Percentiles rank a stretch among this genome's conserved stretches.
phyloP scores from a whole-genome alignment of 2,329 filamentous ascomycete genomes.

The Acrocalymma vagum region DNA sequence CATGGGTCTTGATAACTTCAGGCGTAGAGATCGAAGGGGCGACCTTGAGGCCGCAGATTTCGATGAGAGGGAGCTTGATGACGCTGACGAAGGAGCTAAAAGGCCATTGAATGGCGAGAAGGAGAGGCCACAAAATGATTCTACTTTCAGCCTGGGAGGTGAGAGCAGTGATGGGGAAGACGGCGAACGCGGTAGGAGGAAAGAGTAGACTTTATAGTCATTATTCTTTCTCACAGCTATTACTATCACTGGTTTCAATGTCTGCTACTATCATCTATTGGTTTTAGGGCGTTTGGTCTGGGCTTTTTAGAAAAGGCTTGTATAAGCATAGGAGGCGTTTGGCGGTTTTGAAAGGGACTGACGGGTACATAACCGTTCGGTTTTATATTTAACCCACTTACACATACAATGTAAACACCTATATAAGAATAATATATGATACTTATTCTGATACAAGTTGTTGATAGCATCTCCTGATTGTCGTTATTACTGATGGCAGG shows the following conservation, averaged over 20 bases:
- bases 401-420: constrained; percentile 4
- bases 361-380: too few species aligned
- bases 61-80: constrained; percentile 68
- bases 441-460: neutral
- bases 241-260: too few species aligned
- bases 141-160: constrained; percentile 59
- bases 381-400: too few species aligned
- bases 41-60: constrained; percentile 71
- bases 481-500: constrained; percentile 13
- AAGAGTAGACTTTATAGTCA: constrained; percentile 36
- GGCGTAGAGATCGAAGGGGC: constrained; percentile 46
- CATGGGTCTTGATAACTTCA: constrained; percentile 59
- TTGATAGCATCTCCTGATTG: neutral
- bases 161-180: constrained; percentile 50
- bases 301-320: too few species aligned
- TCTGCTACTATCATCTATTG: too few species aligned
- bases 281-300: too few species aligned
- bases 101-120: constrained; percentile 38
- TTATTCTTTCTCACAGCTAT: too few species aligned
- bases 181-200: constrained; percentile 40
- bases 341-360: too few species aligned
- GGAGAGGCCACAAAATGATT: constrained; percentile 42
- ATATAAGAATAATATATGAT: neutral
- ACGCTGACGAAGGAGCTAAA: constrained; percentile 51
- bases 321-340: too few species aligned